Evolutionary conservation across 1,139 yeast species (phyloP).

Genomic region (Debaryomyces robertsiae): DNA sequence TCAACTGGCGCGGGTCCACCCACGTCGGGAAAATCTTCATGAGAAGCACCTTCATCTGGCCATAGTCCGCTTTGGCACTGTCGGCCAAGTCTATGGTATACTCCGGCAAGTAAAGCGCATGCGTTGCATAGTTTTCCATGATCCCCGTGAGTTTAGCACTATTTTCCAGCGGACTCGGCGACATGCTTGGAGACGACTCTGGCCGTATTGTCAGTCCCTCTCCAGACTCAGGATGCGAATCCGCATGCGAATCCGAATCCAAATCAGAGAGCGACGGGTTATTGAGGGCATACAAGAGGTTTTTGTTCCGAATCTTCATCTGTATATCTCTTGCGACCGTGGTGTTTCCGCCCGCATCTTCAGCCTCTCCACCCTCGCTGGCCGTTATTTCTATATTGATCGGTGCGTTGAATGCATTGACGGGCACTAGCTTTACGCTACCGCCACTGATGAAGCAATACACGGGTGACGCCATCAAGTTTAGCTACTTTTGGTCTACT

Average conservation of each 20-base stretch:
- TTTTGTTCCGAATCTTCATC: constrained; percentile 37
- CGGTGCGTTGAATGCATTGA: constrained; percentile 25
- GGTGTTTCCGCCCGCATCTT: constrained; percentile 17
- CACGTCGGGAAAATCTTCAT: constrained; percentile 40
- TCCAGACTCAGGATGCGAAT: constrained; percentile 7
- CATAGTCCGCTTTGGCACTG: constrained; percentile 32
- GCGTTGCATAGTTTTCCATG: constrained; percentile 32
- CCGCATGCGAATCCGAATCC: constrained; percentile 30
- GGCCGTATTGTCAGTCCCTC: constrained; percentile 9
- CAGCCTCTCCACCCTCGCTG: constrained; percentile 17
- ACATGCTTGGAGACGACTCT: constrained; percentile 14
- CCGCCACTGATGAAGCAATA: constrained; percentile 46
- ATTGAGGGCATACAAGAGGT: constrained; percentile 43
- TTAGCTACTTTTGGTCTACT: too few species aligned
- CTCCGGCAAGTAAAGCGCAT: constrained; percentile 44
- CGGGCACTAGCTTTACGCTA: constrained; percentile 42
- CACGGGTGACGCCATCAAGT: constrained; percentile 26
- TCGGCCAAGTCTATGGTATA: constrained; percentile 36
- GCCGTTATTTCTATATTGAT: neutral
- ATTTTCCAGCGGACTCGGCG: constrained; percentile 20
- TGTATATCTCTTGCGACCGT: constrained; percentile 15
- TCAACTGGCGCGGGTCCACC: constrained; percentile 27
- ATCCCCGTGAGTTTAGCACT: constrained; percentile 19
- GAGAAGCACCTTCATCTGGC: constrained; percentile 37
- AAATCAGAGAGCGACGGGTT: constrained; percentile 47